These are phyloP conservation scores for Mesembryanthemum crystallinum DNA, from an alignment of 148 eudicot genomes.

Conservation along the genomic window DNA sequence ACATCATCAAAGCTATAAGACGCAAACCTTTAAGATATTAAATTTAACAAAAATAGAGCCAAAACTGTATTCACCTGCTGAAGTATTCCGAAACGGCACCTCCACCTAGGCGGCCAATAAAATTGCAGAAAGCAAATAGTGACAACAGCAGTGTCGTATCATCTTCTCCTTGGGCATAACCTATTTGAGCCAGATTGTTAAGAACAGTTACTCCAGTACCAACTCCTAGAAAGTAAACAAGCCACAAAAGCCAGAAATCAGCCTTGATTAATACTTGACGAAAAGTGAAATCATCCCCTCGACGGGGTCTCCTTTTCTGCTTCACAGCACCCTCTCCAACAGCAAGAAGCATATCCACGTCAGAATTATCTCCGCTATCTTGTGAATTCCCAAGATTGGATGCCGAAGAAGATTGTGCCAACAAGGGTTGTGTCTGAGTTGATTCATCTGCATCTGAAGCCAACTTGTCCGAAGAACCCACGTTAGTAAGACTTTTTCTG, in stretches of 20 bases:
- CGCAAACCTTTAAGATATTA: background rate
- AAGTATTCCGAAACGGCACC: constrained; percentile 81
- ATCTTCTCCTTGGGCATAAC: constrained; percentile 50
- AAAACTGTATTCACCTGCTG: constrained; percentile 47
- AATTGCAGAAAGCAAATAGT: constrained; percentile 74
- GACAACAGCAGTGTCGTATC: constrained; percentile 69
- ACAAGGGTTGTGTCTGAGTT: constrained; percentile 24
- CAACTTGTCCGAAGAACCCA: constrained; percentile 41
- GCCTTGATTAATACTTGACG: constrained; percentile 75
- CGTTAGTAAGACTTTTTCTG: constrained; percentile 23
- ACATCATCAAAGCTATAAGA: background rate
- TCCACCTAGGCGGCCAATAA: constrained; percentile 78
- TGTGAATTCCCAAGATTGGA: constrained; percentile 34
- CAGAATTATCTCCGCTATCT: constrained; percentile 57
- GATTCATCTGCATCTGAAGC: constrained; percentile 29
- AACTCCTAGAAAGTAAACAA: constrained; percentile 77
- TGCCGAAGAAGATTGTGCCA: constrained; percentile 22
- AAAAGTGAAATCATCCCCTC: constrained; percentile 86
- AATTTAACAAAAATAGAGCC: background rate
- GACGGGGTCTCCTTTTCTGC: constrained; percentile 71
- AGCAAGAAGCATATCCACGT: constrained; percentile 68
- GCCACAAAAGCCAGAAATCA: constrained; percentile 91
- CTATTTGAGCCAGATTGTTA: constrained; percentile 88
- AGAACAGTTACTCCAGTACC: constrained; percentile 86
- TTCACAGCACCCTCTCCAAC: constrained; percentile 82